Conservation (phyloP, 805 yeast genomes). For the Kazachstania bromeliacearum region DNA sequence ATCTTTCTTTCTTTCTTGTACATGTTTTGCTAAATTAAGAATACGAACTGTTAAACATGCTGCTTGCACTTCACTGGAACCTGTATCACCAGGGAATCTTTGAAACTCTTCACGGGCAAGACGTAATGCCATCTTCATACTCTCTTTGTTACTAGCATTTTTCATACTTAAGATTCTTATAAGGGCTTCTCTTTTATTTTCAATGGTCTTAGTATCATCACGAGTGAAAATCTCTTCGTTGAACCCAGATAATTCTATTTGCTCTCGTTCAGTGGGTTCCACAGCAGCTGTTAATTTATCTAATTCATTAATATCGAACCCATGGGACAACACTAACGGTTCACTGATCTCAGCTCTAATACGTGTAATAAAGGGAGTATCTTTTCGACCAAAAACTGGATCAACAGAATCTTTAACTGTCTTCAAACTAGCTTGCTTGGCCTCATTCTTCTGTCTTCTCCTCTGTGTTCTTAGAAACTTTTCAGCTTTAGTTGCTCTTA, state of each 20-base stretch:
- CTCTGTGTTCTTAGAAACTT: conserved; percentile 28
- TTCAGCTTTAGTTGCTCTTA: conserved; percentile 21
- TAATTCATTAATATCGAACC: conserved; percentile 52
- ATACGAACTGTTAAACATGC: conserved; percentile 79
- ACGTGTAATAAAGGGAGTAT: conserved; percentile 60
- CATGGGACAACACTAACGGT: conserved; percentile 52
- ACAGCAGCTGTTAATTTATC: conserved; percentile 64
- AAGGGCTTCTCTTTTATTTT: conserved; percentile 56
- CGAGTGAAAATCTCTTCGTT: conserved; percentile 16
- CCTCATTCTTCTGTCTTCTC: conserved; percentile 28
- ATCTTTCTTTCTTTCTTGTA: conserved; percentile 64
- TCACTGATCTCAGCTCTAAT: conserved; percentile 57
- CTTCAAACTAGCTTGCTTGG: conserved; percentile 25
- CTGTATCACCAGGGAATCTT: conserved; percentile 83
- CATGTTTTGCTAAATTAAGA: conserved; percentile 66
- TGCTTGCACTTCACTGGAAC: conserved; percentile 93
- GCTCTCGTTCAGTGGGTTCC: conserved; percentile 23
- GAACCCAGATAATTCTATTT: conserved; percentile 19
- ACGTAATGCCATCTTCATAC: conserved; percentile 45
- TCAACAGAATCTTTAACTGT: conserved; percentile 42
- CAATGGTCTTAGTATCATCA: conserved; percentile 34
- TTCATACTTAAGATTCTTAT: conserved; percentile 63
- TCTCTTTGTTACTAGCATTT: conserved; percentile 56
- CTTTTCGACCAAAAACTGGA: conserved; percentile 72
- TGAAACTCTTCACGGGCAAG: conserved; percentile 74